Evolutionary conservation across 164 flowering plant genomes (phyloP).

Genomic region (Berberis vulgaris): DNA sequence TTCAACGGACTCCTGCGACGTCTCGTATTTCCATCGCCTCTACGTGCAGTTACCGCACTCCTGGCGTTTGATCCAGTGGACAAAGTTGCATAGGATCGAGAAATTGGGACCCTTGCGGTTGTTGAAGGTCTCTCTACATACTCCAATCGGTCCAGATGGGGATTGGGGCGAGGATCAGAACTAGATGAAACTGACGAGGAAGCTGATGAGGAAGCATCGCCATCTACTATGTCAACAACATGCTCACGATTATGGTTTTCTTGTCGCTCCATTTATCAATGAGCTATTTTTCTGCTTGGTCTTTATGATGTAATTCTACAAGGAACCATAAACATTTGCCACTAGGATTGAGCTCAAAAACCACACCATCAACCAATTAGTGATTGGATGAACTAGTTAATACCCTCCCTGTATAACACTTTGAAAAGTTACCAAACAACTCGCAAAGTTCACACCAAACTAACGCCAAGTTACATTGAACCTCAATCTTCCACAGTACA

Average conservation of each 20-base stretch:
- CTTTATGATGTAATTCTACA: constrained; percentile 32
- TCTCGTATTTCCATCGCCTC: constrained; percentile 49
- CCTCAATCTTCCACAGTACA: no score
- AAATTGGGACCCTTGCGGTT: constrained; percentile 15
- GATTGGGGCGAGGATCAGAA: constrained; percentile 21
- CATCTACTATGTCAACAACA: constrained; percentile 47
- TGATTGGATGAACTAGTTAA: no score
- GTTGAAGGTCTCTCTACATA: constrained; percentile 39
- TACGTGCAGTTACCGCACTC: constrained; percentile 34
- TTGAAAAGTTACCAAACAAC: no score
- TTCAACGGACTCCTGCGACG: constrained; percentile 69
- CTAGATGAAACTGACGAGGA: constrained; percentile 14
- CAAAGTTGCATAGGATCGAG: constrained; percentile 21
- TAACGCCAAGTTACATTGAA: no score
- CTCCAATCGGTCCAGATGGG: constrained; percentile 14
- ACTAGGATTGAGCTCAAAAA: constrained; percentile 16
- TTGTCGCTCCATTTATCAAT: constrained; percentile 59
- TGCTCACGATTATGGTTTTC: constrained; percentile 37
- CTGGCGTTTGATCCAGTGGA: neutral
- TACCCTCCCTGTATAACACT: no score
- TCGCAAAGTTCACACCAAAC: no score
- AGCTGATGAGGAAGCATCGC: constrained; percentile 39
- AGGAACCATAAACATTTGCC: constrained; percentile 53
- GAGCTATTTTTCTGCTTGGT: constrained; percentile 30
- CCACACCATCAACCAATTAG: constrained; percentile 18